Evolutionary conservation across 2,329 filamentous ascomycete species (phyloP).

Genomic region (Aspergillus persii): DNA sequence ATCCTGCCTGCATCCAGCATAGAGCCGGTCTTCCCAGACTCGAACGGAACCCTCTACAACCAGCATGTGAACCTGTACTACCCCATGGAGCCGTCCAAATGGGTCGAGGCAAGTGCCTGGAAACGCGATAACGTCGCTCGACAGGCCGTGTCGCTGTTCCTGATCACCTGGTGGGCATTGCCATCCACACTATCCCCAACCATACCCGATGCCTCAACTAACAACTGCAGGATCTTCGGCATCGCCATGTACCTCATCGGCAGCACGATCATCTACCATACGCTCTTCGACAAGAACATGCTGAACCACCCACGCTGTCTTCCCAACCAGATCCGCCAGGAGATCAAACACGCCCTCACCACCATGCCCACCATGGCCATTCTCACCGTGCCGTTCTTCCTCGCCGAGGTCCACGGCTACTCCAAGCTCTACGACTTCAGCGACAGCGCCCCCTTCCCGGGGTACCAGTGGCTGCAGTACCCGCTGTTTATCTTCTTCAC

Average conservation of each 20-base stretch:
- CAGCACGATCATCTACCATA: conserved; percentile 75
- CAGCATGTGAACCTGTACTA: conserved; percentile 27
- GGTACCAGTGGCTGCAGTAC: conserved; percentile 79
- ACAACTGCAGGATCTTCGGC: conserved; percentile 70
- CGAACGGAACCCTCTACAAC: conserved; percentile 16
- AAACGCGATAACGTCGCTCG: background rate
- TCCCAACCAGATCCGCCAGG: conserved; percentile 82
- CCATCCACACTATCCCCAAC: background rate
- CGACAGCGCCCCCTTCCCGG: conserved; percentile 67
- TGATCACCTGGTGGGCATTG: background rate
- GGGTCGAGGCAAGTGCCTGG: conserved; percentile 23
- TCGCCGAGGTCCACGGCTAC: conserved; percentile 77
- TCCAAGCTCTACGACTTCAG: conserved; percentile 79
- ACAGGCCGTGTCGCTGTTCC: background rate
- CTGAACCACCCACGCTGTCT: conserved; percentile 88
- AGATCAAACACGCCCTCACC: conserved; percentile 73
- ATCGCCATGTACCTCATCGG: conserved; percentile 78
- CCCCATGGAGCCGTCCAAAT: conserved; percentile 25
- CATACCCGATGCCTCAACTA: background rate
- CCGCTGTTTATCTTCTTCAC: conserved; percentile 84
- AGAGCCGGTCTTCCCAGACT: background rate
- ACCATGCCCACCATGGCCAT: conserved; percentile 79
- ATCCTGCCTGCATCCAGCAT: background rate
- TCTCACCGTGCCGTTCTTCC: conserved; percentile 76
- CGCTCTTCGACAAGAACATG: conserved; percentile 87